These are phyloP conservation scores for Trypanosoma mega DNA, from an alignment of 208 protist genomes.

Conservation along the genomic window DNA sequence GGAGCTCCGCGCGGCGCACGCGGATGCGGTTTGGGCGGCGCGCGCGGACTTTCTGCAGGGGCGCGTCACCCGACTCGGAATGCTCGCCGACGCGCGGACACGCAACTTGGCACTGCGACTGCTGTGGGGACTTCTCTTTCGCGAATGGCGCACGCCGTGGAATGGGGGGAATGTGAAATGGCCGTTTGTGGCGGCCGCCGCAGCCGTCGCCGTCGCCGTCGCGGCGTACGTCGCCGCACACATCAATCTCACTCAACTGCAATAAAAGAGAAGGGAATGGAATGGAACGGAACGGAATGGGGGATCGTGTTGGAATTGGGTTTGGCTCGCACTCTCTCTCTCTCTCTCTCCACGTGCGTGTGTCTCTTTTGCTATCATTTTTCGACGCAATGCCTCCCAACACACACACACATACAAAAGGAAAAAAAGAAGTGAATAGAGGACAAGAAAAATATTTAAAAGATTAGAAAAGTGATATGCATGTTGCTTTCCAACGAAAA, in stretches of 20 bases:
- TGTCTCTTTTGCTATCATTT: too few species aligned
- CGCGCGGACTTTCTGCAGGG: constrained; percentile 52
- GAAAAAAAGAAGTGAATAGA: neutral
- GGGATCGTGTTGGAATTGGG: too few species aligned
- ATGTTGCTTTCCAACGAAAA: neutral
- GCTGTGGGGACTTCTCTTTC: constrained; percentile 60
- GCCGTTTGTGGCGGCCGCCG: constrained; percentile 29
- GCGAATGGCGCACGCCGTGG: constrained; percentile 74
- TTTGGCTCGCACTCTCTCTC: too few species aligned
- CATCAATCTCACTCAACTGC: neutral
- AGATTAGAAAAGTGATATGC: neutral
- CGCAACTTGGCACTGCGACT: constrained; percentile 71
- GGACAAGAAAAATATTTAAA: neutral
- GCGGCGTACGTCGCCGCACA: neutral
- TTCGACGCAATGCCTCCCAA: too few species aligned
- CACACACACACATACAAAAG: neutral
- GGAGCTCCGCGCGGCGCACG: constrained; percentile 31
- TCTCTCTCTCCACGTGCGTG: too few species aligned
- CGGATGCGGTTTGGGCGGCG: constrained; percentile 27
- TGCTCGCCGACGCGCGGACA: constrained; percentile 58
- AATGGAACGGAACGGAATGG: neutral
- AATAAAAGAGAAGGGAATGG: neutral
- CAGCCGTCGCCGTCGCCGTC: constrained; percentile 28
- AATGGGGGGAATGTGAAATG: neutral
- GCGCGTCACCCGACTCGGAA: constrained; percentile 48